A percentile compares a stretch with the other conserved stretches of the same genome.
These are phyloP conservation scores for Fonsecaea pedrosoi DNA, from an alignment of 2,329 filamentous ascomycete genomes.

Conservation along the genomic window DNA sequence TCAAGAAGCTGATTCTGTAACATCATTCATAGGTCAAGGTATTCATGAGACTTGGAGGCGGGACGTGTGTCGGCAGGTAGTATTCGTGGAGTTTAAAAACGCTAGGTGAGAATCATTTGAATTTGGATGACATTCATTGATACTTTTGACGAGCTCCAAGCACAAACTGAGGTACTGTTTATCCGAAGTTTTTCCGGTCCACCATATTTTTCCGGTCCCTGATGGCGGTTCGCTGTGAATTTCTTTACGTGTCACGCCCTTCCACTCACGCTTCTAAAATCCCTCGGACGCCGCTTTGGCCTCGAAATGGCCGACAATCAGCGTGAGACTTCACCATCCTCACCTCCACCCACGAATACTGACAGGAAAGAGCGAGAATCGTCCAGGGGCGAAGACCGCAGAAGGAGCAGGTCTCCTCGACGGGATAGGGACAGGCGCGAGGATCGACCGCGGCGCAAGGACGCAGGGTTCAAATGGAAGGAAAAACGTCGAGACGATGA, in stretches of 20 bases:
- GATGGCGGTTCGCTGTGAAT: not conserved
- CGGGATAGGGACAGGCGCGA: constrained; percentile 45
- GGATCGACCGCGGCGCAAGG: constrained; percentile 49
- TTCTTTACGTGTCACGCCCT: not conserved
- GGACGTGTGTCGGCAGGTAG: too few species aligned
- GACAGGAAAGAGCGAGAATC: constrained; percentile 36
- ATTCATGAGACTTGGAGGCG: too few species aligned
- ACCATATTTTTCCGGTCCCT: too few species aligned
- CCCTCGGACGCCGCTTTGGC: not conserved
- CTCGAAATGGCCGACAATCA: constrained; percentile 35
- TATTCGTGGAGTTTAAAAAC: too few species aligned
- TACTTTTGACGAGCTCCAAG: too few species aligned
- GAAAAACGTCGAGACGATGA: constrained; percentile 55
- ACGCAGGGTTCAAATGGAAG: constrained; percentile 57
- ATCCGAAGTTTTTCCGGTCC: too few species aligned
- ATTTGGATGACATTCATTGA: too few species aligned
- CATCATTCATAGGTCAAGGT: too few species aligned
- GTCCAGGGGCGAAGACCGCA: constrained; percentile 43
- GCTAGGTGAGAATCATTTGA: too few species aligned
- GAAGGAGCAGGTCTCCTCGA: constrained; percentile 54
- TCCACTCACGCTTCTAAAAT: not conserved
- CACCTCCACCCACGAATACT: constrained; percentile 22
- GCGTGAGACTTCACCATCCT: constrained; percentile 25
- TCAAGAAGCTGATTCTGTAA: too few species aligned
- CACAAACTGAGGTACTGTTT: too few species aligned